Evolutionary conservation across 2,329 filamentous ascomycete species (phyloP).

Genomic region (Diaporthe citrichinensis): DNA sequence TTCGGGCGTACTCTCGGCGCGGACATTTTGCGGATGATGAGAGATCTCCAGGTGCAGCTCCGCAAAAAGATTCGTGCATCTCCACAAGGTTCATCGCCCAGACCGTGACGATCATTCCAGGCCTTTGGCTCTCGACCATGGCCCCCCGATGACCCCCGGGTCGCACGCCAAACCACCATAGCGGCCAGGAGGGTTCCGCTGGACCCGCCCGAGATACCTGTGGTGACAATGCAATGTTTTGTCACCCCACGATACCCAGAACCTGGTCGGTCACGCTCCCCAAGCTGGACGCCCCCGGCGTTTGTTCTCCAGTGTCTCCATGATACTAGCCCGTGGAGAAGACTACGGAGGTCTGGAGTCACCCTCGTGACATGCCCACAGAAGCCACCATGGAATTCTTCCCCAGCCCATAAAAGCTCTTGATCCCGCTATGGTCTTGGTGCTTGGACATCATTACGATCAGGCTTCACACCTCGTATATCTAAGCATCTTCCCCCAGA

Average conservation of each 20-base stretch:
- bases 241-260: constrained; percentile 40
- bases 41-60: constrained; percentile 41
- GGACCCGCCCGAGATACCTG: constrained; percentile 28
- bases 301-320: constrained; percentile 40
- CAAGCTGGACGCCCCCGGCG: constrained; percentile 33
- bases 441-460: constrained; percentile 33
- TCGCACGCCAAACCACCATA: constrained; percentile 26
- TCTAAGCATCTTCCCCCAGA: constrained; percentile 15
- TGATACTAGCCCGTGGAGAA: constrained; percentile 38
- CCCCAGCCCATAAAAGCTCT: constrained; percentile 39
- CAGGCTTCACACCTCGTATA: constrained; percentile 39
- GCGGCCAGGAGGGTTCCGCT: constrained; percentile 39
- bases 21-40: constrained; percentile 34
- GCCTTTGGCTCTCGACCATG: constrained; percentile 26
- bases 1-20: constrained; percentile 42
- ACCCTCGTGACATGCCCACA: constrained; percentile 38
- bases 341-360: constrained; percentile 43
- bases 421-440: constrained; percentile 16
- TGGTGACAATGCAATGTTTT: constrained; percentile 39
- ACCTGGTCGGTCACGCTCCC: constrained; percentile 39
- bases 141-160: constrained; percentile 6
- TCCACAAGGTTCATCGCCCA: constrained; percentile 39
- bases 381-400: constrained; percentile 38
- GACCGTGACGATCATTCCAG: constrained; percentile 40
- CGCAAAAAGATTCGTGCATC: constrained; percentile 36